These are phyloP conservation scores for Cryptococcus deneoformans DNA, from an alignment of 1,284 basidiomycete genomes.

Conservation along the genomic window DNA sequence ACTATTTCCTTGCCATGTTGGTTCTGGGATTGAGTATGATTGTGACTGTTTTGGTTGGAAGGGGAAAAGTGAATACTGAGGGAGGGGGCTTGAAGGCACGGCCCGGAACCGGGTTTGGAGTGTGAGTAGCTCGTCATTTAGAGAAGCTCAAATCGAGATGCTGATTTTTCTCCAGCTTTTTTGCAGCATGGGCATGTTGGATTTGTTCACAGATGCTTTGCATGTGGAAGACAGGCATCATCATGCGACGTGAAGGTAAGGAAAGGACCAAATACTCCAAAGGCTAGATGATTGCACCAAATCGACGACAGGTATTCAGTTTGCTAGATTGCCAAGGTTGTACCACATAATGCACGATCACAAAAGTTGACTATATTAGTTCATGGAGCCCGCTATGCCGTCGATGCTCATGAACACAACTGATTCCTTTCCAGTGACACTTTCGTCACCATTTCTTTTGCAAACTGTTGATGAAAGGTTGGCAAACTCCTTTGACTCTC, in stretches of 20 bases:
- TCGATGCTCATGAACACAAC: no score
- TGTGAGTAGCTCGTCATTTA: constrained; percentile 1
- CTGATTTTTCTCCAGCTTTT: constrained; percentile 3
- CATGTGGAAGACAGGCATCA: constrained; percentile 6
- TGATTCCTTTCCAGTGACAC: no score
- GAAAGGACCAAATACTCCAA: constrained; percentile 2
- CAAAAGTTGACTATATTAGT: no score
- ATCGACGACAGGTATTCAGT: no score
- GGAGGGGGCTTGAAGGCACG: constrained; percentile 4
- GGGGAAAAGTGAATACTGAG: not conserved
- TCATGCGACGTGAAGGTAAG: not conserved
- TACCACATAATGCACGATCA: no score
- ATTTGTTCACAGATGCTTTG: constrained; percentile 4
- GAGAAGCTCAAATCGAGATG: not conserved
- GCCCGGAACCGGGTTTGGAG: constrained; percentile 6
- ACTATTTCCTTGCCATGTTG: constrained; percentile 3
- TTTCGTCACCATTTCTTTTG: no score
- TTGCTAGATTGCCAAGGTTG: no score
- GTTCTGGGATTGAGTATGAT: constrained; percentile 3
- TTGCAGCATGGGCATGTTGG: constrained; percentile 6
- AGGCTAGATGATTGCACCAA: not conserved
- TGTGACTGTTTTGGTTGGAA: constrained; percentile 4
- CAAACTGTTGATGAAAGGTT: no score
- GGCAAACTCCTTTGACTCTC: not conserved
- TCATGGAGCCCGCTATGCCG: no score